Evolutionary conservation across 2,329 filamentous ascomycete genomes (phyloP).

Genomic region (Colletotrichum sansevieriae): DNA sequence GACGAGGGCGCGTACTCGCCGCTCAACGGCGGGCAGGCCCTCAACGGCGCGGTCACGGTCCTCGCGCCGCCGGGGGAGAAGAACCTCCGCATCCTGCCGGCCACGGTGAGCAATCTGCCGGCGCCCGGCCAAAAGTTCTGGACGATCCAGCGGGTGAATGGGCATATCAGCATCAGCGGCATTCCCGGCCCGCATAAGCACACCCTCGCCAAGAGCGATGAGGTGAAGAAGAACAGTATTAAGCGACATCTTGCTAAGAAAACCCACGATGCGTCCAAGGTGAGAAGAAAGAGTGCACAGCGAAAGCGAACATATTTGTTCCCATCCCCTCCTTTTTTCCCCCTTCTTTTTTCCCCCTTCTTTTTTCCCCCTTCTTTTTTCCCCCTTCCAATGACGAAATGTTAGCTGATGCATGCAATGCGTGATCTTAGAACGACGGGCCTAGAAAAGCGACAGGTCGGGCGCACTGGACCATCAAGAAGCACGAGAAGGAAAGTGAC

Average conservation of each 20-base stretch:
- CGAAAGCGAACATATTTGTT: too few species aligned
- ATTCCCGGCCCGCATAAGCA: constrained; percentile 82
- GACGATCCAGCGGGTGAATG: constrained; percentile 83
- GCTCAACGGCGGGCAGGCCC: constrained; percentile 38
- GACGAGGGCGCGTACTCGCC: constrained; percentile 40
- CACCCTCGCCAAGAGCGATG: constrained; percentile 78
- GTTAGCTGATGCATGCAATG: constrained; percentile 6
- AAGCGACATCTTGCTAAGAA: constrained; percentile 74
- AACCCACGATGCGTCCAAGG: constrained; percentile 76
- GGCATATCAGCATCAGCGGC: constrained; percentile 77
- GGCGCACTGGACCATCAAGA: constrained; percentile 77
- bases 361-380: too few species aligned
- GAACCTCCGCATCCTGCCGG: constrained; percentile 42
- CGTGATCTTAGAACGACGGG: constrained; percentile 25
- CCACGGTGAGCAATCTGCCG: constrained; percentile 32
- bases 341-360: too few species aligned
- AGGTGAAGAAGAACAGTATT: constrained; percentile 85
- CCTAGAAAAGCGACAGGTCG: constrained; percentile 77
- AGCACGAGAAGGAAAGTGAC: constrained; percentile 76
- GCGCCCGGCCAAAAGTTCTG: constrained; percentile 68
- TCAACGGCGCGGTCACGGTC: constrained; percentile 41
- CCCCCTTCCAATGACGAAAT: too few species aligned
- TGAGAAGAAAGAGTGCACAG: constrained; percentile 67
- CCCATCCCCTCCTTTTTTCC: too few species aligned
- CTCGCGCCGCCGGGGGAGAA: constrained; percentile 39